Evolutionary conservation across 2,329 filamentous ascomycete genomes (phyloP), one percentile per base, ranked within the genome.

Genomic region (Kalaharituber pfeilii): DNA sequence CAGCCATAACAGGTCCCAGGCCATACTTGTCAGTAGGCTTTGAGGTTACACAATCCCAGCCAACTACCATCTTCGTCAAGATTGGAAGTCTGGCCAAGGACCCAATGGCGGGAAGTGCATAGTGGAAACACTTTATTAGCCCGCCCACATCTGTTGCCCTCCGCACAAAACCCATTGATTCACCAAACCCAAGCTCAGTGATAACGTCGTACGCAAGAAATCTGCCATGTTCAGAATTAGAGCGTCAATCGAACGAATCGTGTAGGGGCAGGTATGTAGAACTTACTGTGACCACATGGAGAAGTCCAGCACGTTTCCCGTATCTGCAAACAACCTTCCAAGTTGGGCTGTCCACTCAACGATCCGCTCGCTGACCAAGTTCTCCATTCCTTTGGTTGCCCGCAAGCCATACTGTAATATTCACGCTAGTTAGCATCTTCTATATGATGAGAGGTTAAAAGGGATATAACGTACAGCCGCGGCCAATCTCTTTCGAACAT

Each of bases 131-230:
- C 62, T 75, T 65, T 55, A 78, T 77, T 6, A 78, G 67, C 11
- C 73, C 73, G 28, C 69, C 71, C 18, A 78, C 70, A 60, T 79
- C 76, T 24, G 67, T 66, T 18, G 70, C 75, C 53, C 71, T 67
- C 53, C 73, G 68, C 8, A 78, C 68, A 61, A 79, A 79, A 9
- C 76, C 75, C 52, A 79, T 72, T 1, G 75, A 71, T 2, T 69
- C 72, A 8, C 75, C 75, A 59, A 78, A 79, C 1, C 73, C 75
- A 39, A 79, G 67, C 56, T 76, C 73, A 24, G 70, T 72, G 53
- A 79, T 75, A 30, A 77, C 71, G 60, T 79, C 76, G 66, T 77
- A 79, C 2, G 74, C 75, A 68, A 77, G 69, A 59, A 70, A 76
- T 5, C 66, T 69, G 44, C 26, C 36, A 57, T n/a, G 13, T 30